These are phyloP conservation scores for Trichophyton schoenleinii DNA, from an alignment of 2,329 filamentous ascomycete species.

Conservation along the genomic window DNA sequence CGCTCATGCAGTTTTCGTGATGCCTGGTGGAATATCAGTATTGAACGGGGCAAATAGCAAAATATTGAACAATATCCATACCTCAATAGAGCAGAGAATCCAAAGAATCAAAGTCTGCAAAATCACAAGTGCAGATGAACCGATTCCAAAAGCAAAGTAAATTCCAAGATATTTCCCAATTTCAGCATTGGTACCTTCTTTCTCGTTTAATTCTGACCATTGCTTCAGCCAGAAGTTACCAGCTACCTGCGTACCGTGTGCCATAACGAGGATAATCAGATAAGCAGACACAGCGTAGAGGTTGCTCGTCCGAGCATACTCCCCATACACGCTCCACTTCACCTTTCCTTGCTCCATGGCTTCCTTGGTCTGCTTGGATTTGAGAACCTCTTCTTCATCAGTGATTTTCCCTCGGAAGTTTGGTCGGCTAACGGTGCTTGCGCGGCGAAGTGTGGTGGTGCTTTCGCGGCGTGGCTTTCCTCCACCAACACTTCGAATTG, in stretches of 20 bases:
- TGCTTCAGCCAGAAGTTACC: slow-evolving; percentile 87
- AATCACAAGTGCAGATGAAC: slow-evolving; percentile 71
- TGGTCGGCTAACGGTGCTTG: slow-evolving; percentile 80
- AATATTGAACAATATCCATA: slow-evolving; percentile 24
- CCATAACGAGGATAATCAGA: slow-evolving; percentile 58
- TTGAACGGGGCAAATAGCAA: not conserved
- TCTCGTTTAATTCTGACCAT: slow-evolving; percentile 73
- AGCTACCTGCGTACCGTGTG: slow-evolving; percentile 70
- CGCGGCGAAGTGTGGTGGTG: slow-evolving; percentile 69
- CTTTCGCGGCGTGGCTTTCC: slow-evolving; percentile 52
- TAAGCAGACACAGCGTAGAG: slow-evolving; percentile 72
- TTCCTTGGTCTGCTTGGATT: slow-evolving; percentile 78
- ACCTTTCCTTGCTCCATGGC: slow-evolving; percentile 90
- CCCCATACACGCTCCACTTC: slow-evolving; percentile 87
- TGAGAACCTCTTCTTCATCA: slow-evolving; percentile 64
- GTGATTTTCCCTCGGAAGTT: slow-evolving; percentile 71
- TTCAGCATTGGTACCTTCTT: slow-evolving; percentile 54
- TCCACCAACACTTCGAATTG: slow-evolving; percentile 51
- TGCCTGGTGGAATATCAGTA: slow-evolving; percentile 42
- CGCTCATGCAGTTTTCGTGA: slow-evolving; percentile 92
- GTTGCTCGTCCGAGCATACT: slow-evolving; percentile 94
- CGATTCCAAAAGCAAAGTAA: slow-evolving; percentile 90
- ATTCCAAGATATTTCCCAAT: slow-evolving; percentile 87
- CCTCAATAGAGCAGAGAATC: slow-evolving; percentile 99
- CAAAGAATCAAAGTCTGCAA: slow-evolving; percentile 88